Evolutionary conservation across 176 grass and related monocot genomes (phyloP), one percentile per base, ranked within the genome.

Genomic region (Zoysia japonica): DNA sequence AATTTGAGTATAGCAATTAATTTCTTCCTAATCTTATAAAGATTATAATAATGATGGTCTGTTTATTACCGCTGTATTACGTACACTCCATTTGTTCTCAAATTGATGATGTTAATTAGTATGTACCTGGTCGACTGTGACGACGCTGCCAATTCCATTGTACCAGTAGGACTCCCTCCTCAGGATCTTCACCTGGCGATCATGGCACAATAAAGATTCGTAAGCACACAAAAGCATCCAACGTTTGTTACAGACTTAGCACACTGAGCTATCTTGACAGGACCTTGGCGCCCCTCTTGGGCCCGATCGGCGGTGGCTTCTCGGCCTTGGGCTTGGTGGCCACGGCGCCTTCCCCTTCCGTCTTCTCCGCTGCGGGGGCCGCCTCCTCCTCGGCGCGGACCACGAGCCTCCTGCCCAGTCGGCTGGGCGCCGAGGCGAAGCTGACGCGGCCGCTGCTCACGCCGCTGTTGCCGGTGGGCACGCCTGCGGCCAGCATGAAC

Each of bases 101-200:
- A 28, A 28, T 28, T 28, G 28, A 28, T 28, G 28, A 28, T 28
- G 28, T 28, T 28, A 28, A 28, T 28, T 28, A 28, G 28, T 28
- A 28, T 28, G 28, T 81, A 93, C 93, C 90, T 97, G 93, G 86
- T 97, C 93, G 45, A 97, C 90, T 2, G 90, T 91, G 39, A 97
- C 80, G 44, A 97, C 88, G 51, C 78, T 78, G 78, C 93, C 90
- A 12, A 90, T 93, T 28, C 90, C 90, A 69, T 93, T 97, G 86
- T 90, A 93, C 93, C 90, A 97, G 83, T 97, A 97, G 66, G 93
- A 97, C 65, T 97, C 93, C 85, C 86, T 93, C 84, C 90, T 90
- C 57, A 93, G 86, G 85, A 97, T 93, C 88, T 97, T 97, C 53
- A 93, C 93, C 93, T 97, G 90, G 64, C 52, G 0, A 68, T 20